Evolutionary conservation across 108 stramenopile species (phyloP), one percentile per base, ranked within the genome.

Genomic region (Cyclotella atomus): DNA sequence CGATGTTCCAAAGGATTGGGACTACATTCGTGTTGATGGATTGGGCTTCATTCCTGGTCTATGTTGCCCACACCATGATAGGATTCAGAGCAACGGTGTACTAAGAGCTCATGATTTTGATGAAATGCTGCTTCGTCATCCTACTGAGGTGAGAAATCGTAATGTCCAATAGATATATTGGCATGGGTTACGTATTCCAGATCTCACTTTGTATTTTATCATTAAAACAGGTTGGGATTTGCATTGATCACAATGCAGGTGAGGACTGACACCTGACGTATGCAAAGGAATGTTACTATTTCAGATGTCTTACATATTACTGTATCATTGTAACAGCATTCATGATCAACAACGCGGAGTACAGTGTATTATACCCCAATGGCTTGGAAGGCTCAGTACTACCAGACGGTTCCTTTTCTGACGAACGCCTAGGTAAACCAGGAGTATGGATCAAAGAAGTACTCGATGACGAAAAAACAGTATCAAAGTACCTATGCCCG

Each of bases 21-120:
- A 76, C 17, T 92, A 88, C 65, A 76, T 89, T 2, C 84, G 86
- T 6, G 82, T 87, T 33, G 61, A 81, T 47, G 87, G 87, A 14
- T 63, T 94, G 44, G 84, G 84, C 6, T 84, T 88, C 55, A 54
- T 94, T 2, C 88, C 88, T 0, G 88, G 83, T 14, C 56, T 87
- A 17, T 89, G 88, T 79, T 73, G 72, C 28, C 90, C 93, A 24
- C 93, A 94, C 76, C 83, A 87, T 65, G 93, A 94, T 73, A 45
- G 59, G 19, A 68, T 83, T 16, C 90, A 89, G 63, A 84, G 83
- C 57, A 94, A 94, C 67, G 88, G 88, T 16, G 35, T 89, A 16
- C 61, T 83, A 24, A 65, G 92, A n/a, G 70, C 86, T 20, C 19
- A 72, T 25, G 90, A 88, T 60, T 89, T 87, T 53, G 87, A 91